Evolutionary conservation across 148 eudicot genomes (phyloP), one percentile per base, ranked within the genome.

Genomic region (Rheum nobile): DNA sequence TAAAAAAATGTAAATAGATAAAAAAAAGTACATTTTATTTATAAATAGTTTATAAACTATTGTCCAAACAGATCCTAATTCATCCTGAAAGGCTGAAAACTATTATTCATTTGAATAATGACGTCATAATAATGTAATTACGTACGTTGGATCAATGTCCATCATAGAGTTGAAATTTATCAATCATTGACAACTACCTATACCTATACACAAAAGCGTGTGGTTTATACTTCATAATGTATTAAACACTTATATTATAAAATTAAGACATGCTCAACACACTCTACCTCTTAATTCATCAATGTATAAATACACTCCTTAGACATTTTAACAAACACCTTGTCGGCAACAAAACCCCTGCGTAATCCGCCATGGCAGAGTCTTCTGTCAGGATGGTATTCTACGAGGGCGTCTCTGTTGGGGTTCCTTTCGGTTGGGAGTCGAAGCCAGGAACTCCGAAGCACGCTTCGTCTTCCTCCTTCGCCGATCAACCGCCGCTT

Each of bases 391-490:
- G 93, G 67, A 2, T 61, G 67, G 85, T 84, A 6, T 87, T 85
- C 84, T 86, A 89, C 70, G 90, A 85, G 0, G 89, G 83, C 26
- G 84, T 77, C 47, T 71, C 89, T 21, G 78, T 86, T 14, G 74
- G 86, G 4, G 85, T 92, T 31, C 97, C 97, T 16, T 92, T 92
- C 68, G 24, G 78, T 31, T 92, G 97, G 97, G 97, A 92, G 69
- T 83, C 93, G 21, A 87, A 81, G 59, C 96, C 97, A 9, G 97
- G 97, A 0, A 92, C 97, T 42, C 97, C 97, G 2, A 92, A 90
- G 50, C 89, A 90, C 84, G 8, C 7, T 6, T 65, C 22, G 6
- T 31, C 41, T 16, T 32, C 70, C 4, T 65, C 41, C 5, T 1
- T 87, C 69, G 61, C 38, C 12, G 38, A 22, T 73, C 63, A 22